Evolutionary conservation across 2,329 filamentous ascomycete genomes (phyloP).

Genomic region (Metarhizium brunneum): DNA sequence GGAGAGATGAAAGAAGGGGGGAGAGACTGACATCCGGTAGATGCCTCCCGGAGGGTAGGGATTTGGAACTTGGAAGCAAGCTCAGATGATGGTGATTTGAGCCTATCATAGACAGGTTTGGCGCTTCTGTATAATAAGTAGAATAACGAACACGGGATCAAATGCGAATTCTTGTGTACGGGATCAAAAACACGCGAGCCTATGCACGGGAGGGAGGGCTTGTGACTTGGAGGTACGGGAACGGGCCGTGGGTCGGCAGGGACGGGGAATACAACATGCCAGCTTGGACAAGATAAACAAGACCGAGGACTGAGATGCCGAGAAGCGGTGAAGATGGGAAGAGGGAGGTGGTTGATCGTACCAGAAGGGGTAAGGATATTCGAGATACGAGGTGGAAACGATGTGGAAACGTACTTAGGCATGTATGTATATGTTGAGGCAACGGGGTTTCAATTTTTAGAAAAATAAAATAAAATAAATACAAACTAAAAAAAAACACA

Average conservation of each 20-base stretch:
- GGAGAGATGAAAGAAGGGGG: constrained; percentile 10
- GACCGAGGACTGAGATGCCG: not conserved
- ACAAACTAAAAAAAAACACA: not conserved
- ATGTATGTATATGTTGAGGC: too few relatives aligned
- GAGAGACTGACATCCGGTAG: not conserved
- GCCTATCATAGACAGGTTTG: not conserved
- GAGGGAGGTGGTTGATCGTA: not conserved
- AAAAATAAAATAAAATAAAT: too few relatives aligned
- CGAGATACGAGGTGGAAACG: not conserved
- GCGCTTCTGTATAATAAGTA: constrained; percentile 3
- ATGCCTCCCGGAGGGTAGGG: not conserved
- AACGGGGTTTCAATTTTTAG: too few relatives aligned
- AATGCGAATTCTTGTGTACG: not conserved
- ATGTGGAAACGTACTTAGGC: too few relatives aligned
- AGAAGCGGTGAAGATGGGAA: not conserved
- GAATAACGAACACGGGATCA: constrained; percentile 1
- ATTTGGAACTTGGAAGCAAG: not conserved
- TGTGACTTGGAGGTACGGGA: not conserved
- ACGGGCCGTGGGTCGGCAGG: constrained; percentile 1
- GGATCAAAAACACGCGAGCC: not conserved
- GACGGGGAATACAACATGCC: not conserved
- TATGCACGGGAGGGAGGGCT: not conserved
- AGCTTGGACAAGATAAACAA: not conserved
- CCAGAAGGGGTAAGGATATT: not conserved
- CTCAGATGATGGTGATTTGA: not conserved